Conservation (phyloP, 2,329 filamentous ascomycete species). For the Cladosporium sp. region DNA sequence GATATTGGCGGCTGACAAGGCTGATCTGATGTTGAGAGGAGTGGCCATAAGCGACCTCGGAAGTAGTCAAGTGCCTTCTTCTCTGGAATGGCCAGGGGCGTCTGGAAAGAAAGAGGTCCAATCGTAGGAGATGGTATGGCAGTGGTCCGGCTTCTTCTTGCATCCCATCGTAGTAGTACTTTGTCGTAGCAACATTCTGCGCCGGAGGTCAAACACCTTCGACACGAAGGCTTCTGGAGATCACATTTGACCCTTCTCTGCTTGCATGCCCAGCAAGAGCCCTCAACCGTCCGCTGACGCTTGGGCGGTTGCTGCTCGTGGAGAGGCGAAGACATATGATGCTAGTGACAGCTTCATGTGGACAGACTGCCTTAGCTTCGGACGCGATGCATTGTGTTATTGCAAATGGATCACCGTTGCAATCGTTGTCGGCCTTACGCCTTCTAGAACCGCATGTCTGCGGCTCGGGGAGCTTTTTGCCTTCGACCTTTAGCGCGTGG, state of each 20-base stretch:
- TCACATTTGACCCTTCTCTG: conserved; percentile 43
- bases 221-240: conserved; percentile 34
- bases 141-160: conserved; percentile 1
- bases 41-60: conserved; percentile 6
- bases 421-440: neutral
- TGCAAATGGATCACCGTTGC: neutral
- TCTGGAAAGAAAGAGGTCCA: conserved; percentile 10
- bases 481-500: neutral
- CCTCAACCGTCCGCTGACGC: conserved; percentile 10
- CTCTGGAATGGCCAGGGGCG: conserved; percentile 8
- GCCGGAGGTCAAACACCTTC: conserved; percentile 3
- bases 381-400: neutral
- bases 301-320: conserved; percentile 7
- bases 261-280: conserved; percentile 45
- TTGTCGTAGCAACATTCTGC: conserved; percentile 11
- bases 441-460: neutral
- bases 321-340: conserved; percentile 11
- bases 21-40: conserved; percentile 9
- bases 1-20: conserved; percentile 11
- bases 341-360: conserved; percentile 6
- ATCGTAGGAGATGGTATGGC: neutral
- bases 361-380: neutral
- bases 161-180: conserved; percentile 8
- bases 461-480: neutral
- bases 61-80: conserved; percentile 12